Evolutionary conservation across 2,329 filamentous ascomycete genomes (phyloP).

Genomic region (Fusarium newnesense): DNA sequence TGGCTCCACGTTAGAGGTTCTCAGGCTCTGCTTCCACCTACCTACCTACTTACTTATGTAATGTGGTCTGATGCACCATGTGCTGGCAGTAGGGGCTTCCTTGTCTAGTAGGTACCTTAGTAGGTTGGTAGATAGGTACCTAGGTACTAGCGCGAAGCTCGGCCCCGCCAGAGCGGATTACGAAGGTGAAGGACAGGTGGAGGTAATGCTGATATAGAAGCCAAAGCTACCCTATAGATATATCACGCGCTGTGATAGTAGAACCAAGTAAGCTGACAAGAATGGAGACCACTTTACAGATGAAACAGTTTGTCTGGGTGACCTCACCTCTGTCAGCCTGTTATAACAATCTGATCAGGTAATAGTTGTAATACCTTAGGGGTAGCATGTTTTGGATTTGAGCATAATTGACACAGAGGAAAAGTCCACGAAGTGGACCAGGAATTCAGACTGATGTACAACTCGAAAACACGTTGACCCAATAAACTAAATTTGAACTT

Average conservation of each 20-base stretch:
- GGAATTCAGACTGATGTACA: too few relatives aligned
- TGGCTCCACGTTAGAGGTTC: neutral
- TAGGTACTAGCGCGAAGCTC: neutral
- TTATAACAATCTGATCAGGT: neutral
- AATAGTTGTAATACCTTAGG: neutral
- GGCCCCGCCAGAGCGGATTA: neutral
- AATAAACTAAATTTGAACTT: neutral
- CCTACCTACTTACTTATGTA: neutral
- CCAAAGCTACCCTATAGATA: conserved; percentile 15
- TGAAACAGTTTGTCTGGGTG: neutral
- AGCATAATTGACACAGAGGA: neutral
- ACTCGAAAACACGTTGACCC: neutral
- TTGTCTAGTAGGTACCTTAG: neutral
- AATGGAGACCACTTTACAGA: neutral
- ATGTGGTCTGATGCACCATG: neutral
- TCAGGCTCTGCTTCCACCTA: neutral
- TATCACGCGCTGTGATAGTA: neutral
- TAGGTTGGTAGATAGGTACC: too few relatives aligned
- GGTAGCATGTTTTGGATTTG: neutral
- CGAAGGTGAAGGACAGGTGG: neutral
- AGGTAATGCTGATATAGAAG: neutral
- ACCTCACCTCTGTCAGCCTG: too few relatives aligned
- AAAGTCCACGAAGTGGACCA: too few relatives aligned
- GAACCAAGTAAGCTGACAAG: neutral
- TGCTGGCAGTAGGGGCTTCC: neutral